Evolutionary conservation across 2,329 filamentous ascomycete species (phyloP), one percentile per base, ranked within the genome.

Genomic region (Neophaeococcomyces aloes): DNA sequence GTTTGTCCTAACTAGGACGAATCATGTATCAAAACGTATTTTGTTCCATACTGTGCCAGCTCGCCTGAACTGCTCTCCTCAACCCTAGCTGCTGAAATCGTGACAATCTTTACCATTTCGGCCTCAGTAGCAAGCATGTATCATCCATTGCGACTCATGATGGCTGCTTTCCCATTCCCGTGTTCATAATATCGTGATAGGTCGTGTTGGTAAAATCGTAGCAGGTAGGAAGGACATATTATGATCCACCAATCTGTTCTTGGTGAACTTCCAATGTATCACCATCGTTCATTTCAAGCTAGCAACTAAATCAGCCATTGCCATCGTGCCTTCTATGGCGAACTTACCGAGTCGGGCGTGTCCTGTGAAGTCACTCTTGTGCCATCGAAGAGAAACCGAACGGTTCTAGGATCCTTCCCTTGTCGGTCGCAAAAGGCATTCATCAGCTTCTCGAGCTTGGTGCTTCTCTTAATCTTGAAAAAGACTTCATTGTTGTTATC

Each of bases 401-500:
- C 89, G 4, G 85, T 89, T 27, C 72, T 77, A 5, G 81, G 69
- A 27, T 81, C 78, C 72, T 96, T 96, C 57, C 91, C 91, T 63
- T 95, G 88, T 18, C 91, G 79, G 55, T 96, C 89, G 65, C 91
- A 98, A 65, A 96, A 98, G 15, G 91, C 91, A 49, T 86, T 83
- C 91, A 98, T 98, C 44, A 98, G 74, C 72, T 98, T 98, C 69
- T 94, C 91, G 1, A 98, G 77, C 63, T 87, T 85, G 1, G 91
- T 98, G 17, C 83, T 87, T 29, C 88, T 79, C 81, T 98, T 98
- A 71, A 98, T 98, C 74, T 98, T 98, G 74, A 98, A 98, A 66
- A 96, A 98, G 57, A 98, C 89, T 63, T 98, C 91, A 64, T 98
- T 98, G 71, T 95, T 95, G 70, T 94, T 95, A 58, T 98, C 91